Evolutionary conservation across 257 asterid species (phyloP).

Genomic region (Ophiorrhiza pumila): DNA sequence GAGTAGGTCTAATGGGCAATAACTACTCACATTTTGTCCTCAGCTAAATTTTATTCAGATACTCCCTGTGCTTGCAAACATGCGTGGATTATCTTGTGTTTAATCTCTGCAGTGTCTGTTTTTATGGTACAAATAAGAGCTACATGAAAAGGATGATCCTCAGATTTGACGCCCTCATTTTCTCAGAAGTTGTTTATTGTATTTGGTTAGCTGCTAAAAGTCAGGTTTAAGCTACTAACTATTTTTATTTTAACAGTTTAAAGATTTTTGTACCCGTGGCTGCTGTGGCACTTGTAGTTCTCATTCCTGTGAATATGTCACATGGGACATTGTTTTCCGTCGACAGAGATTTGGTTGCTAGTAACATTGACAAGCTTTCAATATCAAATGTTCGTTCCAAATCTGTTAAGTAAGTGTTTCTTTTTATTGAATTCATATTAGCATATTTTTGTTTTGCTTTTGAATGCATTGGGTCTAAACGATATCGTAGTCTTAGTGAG

Average conservation of each 20-base stretch:
- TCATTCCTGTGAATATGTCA: slow-evolving; percentile 87
- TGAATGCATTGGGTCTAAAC: neutral
- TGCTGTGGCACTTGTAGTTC: slow-evolving; percentile 65
- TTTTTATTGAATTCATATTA: neutral
- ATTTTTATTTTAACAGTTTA: slow-evolving; percentile 44
- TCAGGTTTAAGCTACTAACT: slow-evolving; percentile 3
- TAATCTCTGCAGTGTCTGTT: too few relatives aligned
- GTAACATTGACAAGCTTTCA: slow-evolving; percentile 93
- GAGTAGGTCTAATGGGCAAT: neutral
- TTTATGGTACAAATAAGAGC: neutral
- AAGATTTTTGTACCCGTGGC: slow-evolving; percentile 87
- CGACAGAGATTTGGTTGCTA: slow-evolving; percentile 77
- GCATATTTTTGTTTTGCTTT: neutral
- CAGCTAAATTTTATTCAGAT: neutral
- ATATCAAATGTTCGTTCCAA: slow-evolving; percentile 80
- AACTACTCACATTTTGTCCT: neutral
- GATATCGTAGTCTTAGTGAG: neutral
- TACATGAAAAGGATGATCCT: neutral
- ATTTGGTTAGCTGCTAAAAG: neutral
- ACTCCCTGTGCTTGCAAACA: neutral
- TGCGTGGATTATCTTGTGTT: neutral
- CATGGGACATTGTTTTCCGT: slow-evolving; percentile 68
- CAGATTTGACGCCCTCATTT: neutral
- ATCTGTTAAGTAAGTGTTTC: slow-evolving; percentile 66
- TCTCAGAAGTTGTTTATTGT: neutral